Evolutionary conservation across 768 basidiomycete genomes (phyloP).

Genomic region (Gloeostereum incarnatum): DNA sequence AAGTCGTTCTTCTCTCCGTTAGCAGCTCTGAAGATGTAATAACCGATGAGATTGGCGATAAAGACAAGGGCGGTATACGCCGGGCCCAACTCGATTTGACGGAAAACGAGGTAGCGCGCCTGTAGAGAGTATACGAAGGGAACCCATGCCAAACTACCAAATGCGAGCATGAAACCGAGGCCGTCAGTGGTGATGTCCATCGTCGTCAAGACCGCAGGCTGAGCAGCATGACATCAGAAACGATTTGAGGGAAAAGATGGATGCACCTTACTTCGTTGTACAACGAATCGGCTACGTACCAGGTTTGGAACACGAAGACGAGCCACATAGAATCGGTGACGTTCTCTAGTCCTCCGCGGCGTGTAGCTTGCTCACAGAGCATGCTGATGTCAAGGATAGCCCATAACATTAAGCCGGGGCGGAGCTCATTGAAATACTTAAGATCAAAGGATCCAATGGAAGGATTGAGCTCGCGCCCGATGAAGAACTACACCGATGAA

Average conservation of each 20-base stretch:
- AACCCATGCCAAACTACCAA: constrained; percentile 90
- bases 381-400: constrained; percentile 82
- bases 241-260: constrained; percentile 1
- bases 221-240: background rate
- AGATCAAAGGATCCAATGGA: constrained; percentile 60
- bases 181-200: constrained; percentile 99
- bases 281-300: constrained; percentile 80
- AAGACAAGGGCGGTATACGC: constrained; percentile 48
- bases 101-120: constrained; percentile 91
- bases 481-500: constrained; percentile 75
- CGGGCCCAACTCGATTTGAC: constrained; percentile 68
- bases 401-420: constrained; percentile 92
- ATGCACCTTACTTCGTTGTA: constrained; percentile 71
- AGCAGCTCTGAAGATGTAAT: constrained; percentile 82
- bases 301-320: constrained; percentile 74
- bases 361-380: constrained; percentile 83
- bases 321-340: constrained; percentile 91
- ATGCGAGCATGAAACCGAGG: constrained; percentile 95
- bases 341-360: constrained; percentile 53
- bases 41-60: constrained; percentile 60
- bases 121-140: constrained; percentile 93
- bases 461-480: constrained; percentile 93
- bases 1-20: constrained; percentile 97
- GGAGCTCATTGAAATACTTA: constrained; percentile 75
- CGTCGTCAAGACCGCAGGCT: constrained; percentile 86